phyloP scores from a whole-genome alignment of 2,329 filamentous ascomycete genomes.

The Scleromitrula shiraiana region DNA sequence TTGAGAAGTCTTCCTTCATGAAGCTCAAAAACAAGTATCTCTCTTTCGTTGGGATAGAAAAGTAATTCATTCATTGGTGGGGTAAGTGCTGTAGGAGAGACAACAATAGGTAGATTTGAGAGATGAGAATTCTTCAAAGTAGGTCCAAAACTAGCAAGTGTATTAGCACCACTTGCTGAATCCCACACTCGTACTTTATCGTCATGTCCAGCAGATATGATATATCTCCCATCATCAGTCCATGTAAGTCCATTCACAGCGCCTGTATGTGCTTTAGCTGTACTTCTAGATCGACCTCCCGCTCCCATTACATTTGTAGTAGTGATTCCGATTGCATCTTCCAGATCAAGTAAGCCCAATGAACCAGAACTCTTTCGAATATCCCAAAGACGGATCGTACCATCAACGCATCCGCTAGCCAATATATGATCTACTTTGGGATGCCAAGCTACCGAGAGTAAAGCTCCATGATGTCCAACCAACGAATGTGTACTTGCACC shows the following conservation, averaged over 20 bases:
- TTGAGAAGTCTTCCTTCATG: slow-evolving; percentile 68
- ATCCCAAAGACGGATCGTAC: slow-evolving; percentile 79
- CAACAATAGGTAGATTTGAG: slow-evolving; percentile 52
- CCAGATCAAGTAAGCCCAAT: slow-evolving; percentile 72
- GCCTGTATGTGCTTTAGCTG: slow-evolving; percentile 64
- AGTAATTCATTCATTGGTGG: slow-evolving; percentile 55
- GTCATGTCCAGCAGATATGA: slow-evolving; percentile 79
- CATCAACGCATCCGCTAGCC: slow-evolving; percentile 78
- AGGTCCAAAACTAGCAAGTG: slow-evolving; percentile 79
- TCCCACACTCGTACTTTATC: slow-evolving; percentile 83
- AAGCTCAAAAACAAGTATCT: slow-evolving; percentile 74
- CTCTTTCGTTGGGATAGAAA: slow-evolving; percentile 72
- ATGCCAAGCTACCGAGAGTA: slow-evolving; percentile 71
- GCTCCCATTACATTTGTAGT: slow-evolving; percentile 30
- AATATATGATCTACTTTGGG: slow-evolving; percentile 72
- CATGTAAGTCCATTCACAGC: slow-evolving; percentile 79
- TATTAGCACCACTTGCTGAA: slow-evolving; percentile 71
- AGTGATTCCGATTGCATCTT: slow-evolving; percentile 67
- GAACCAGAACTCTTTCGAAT: slow-evolving; percentile 69
- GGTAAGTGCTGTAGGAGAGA: slow-evolving; percentile 53
- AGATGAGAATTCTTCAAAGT: slow-evolving; percentile 66
- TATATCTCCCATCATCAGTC: slow-evolving; percentile 69
- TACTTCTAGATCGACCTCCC: slow-evolving; percentile 36
- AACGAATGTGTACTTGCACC: slow-evolving; percentile 67
- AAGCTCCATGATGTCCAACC: slow-evolving; percentile 57